Conservation (phyloP, 768 basidiomycete genomes). For the Collybia mongolica region DNA sequence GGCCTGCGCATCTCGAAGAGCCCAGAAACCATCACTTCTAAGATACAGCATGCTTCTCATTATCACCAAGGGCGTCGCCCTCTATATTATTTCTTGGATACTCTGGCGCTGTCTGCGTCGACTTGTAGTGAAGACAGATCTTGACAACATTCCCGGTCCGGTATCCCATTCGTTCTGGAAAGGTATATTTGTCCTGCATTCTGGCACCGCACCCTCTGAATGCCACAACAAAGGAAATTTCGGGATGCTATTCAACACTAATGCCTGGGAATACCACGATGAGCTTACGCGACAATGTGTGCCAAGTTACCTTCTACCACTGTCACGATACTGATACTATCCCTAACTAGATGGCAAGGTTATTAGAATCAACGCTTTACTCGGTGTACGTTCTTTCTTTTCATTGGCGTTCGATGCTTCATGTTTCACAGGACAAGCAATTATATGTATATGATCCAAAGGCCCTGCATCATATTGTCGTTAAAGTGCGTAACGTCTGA, state of each 20-base stretch:
- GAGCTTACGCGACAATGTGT: not conserved
- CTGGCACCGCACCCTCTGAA: not conserved
- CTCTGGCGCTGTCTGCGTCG: conserved; percentile 11
- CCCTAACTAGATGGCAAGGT: conserved; percentile 14
- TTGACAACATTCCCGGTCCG: conserved; percentile 36
- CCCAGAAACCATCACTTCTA: too few relatives aligned
- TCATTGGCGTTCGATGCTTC: not conserved
- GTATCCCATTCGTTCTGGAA: conserved; percentile 23
- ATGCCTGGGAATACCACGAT: not conserved
- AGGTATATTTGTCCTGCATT: conserved; percentile 15
- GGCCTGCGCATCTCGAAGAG: too few relatives aligned
- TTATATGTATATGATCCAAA: conserved; percentile 37
- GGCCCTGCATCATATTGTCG: conserved; percentile 32
- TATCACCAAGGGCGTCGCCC: conserved; percentile 1
- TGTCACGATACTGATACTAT: not conserved
- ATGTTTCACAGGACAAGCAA: conserved; percentile 7
- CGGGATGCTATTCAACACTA: not conserved
- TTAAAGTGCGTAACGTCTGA: conserved; percentile 25
- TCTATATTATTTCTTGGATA: conserved; percentile 9
- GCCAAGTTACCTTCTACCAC: not conserved
- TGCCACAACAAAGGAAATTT: not conserved
- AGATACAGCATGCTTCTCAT: conserved; percentile 5
- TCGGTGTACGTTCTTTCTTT: conserved; percentile 11
- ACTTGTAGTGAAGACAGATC: conserved; percentile 17
- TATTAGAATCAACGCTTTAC: conserved; percentile 13